Percentiles rank a stretch among this genome's conserved stretches.
Evolutionary conservation across 495 filamentous ascomycete species (phyloP).

Genomic region (Daldinia caldariorum): DNA sequence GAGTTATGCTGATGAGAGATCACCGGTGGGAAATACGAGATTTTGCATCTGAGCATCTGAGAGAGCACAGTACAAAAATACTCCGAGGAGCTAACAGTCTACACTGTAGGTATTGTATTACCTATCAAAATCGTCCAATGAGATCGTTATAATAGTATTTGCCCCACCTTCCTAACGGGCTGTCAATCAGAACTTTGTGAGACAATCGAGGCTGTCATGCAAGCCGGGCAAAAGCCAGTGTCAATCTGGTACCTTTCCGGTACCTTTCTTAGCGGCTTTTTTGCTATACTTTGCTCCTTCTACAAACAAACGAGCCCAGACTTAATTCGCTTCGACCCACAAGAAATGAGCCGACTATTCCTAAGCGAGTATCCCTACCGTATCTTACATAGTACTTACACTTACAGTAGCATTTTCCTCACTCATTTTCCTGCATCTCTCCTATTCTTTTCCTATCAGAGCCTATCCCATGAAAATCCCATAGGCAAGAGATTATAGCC

Average conservation of each 20-base stretch:
- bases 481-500: neutral
- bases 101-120: no score
- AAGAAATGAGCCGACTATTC: slow-evolving; percentile 23
- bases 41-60: slow-evolving; percentile 4
- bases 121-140: slow-evolving; percentile 18
- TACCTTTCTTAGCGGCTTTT: slow-evolving; percentile 19
- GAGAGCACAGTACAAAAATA: slow-evolving; percentile 4
- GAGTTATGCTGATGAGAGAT: neutral
- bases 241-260: neutral
- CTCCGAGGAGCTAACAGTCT: slow-evolving; percentile 3
- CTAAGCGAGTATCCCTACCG: slow-evolving; percentile 9
- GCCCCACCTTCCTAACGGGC: neutral
- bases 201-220: no score
- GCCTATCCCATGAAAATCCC: neutral
- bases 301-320: slow-evolving; percentile 17
- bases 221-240: no score
- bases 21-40: slow-evolving; percentile 28
- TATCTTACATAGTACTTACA: no score
- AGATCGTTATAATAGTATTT: neutral
- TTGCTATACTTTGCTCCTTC: slow-evolving; percentile 8
- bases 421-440: neutral
- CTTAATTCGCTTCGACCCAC: slow-evolving; percentile 32
- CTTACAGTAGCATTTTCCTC: neutral
- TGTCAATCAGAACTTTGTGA: slow-evolving; percentile 12
- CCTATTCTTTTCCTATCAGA: neutral